These are phyloP conservation scores for Pyrrhoderma noxium DNA, from an alignment of 1,284 basidiomycete genomes.

Conservation along the genomic window DNA sequence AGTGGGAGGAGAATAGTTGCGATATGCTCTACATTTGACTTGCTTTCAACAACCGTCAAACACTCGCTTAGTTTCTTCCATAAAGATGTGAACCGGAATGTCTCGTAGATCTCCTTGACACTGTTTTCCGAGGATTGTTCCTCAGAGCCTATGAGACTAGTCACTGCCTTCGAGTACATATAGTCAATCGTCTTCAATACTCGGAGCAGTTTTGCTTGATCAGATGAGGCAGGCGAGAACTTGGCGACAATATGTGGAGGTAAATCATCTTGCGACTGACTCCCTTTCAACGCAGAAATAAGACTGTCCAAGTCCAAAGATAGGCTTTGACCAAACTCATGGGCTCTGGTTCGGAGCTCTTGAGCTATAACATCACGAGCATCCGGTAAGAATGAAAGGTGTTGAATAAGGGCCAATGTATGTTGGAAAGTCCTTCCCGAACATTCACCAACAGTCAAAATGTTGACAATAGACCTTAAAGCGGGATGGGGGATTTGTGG, in stretches of 20 bases:
- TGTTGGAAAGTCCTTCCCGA: constrained; percentile 92
- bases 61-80: constrained; percentile 87
- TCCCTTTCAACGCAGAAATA: constrained; percentile 49
- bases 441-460: constrained; percentile 90
- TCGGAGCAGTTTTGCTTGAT: constrained; percentile 87
- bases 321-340: constrained; percentile 75
- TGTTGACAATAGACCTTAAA: constrained; percentile 86
- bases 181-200: constrained; percentile 95
- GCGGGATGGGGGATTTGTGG: constrained; percentile 79
- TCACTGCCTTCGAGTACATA: constrained; percentile 52
- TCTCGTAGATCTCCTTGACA: constrained; percentile 79
- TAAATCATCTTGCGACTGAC: constrained; percentile 45
- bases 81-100: constrained; percentile 78
- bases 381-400: constrained; percentile 81
- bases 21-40: constrained; percentile 76
- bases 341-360: constrained; percentile 78
- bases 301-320: constrained; percentile 75
- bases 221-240: constrained; percentile 87
- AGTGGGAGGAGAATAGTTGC: constrained; percentile 86
- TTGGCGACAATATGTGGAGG: constrained; percentile 70
- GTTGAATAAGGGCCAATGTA: constrained; percentile 82
- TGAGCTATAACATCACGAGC: constrained; percentile 82
- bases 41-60: constrained; percentile 74
- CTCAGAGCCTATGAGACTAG: constrained; percentile 4
- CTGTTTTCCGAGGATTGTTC: constrained; percentile 61